A percentile compares a stretch with the other conserved stretches of the same genome.
Evolutionary conservation across 345 rosid species (phyloP).

Genomic region (Lepidium africanum): DNA sequence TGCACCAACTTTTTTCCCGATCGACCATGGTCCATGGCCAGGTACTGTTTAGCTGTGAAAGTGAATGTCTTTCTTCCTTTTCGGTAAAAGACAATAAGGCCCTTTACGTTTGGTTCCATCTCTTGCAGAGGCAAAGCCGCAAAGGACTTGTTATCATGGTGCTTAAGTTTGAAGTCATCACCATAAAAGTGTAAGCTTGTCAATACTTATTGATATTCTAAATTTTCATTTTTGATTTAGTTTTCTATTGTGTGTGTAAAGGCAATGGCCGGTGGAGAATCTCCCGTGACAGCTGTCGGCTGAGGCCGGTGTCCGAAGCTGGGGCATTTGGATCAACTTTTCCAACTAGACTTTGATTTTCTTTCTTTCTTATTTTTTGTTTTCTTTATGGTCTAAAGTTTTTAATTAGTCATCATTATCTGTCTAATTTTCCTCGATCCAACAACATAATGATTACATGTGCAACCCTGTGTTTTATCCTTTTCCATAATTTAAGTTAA

Average conservation of each 20-base stretch:
- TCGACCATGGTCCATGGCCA: conserved; percentile 14
- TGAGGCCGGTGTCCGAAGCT: conserved; percentile 4
- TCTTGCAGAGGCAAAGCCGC: conserved; percentile 2
- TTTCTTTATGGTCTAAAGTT: neutral
- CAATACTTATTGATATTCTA: neutral
- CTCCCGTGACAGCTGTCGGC: conserved; percentile 10
- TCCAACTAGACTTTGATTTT: conserved; percentile 3
- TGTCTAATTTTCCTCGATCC: conserved; percentile 16
- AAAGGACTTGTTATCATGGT: neutral
- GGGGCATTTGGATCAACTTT: conserved; percentile 6
- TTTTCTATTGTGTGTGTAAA: neutral
- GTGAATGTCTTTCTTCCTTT: conserved; percentile 6
- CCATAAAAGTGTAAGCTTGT: conserved; percentile 5
- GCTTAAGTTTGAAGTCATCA: conserved; percentile 22
- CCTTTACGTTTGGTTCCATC: conserved; percentile 9
- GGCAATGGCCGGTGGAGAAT: conserved; percentile 4
- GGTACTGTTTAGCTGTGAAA: conserved; percentile 24
- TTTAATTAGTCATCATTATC: conserved; percentile 9
- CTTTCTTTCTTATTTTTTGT: neutral
- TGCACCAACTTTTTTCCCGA: conserved; percentile 24
- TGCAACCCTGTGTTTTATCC: conserved; percentile 22
- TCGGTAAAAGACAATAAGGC: neutral
- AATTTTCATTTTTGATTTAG: neutral
- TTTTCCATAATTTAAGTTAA: neutral
- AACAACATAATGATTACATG: conserved; percentile 31